Percentiles rank a stretch among this genome's conserved stretches.
Conservation (phyloP, 2,329 filamentous ascomycete species). For the Atkinsonella hypoxylon region DNA sequence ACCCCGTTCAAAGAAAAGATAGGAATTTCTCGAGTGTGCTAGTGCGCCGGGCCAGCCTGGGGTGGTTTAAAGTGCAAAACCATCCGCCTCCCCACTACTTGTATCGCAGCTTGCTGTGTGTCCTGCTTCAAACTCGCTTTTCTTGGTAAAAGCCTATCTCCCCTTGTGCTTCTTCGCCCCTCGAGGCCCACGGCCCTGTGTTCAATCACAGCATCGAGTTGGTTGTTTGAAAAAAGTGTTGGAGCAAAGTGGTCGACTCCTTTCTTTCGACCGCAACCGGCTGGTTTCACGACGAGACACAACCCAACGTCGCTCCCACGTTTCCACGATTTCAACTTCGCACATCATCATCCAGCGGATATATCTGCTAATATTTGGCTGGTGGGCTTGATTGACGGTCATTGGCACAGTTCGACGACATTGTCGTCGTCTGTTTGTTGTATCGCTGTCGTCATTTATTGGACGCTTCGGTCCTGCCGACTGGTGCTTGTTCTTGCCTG, state of each 20-base stretch:
- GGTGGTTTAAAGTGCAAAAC: slow-evolving; percentile 6
- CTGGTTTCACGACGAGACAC: slow-evolving; percentile 1
- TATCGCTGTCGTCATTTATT: background rate
- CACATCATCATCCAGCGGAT: background rate
- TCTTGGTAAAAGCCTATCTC: background rate
- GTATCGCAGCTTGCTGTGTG: background rate
- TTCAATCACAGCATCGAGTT: slow-evolving; percentile 3
- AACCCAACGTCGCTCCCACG: background rate
- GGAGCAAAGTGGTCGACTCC: background rate
- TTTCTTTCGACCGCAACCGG: background rate
- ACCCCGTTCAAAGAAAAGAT: background rate
- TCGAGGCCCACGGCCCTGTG: slow-evolving; percentile 5
- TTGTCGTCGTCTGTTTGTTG: background rate
- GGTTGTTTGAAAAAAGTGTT: background rate
- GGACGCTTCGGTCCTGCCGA: slow-evolving; percentile 5
- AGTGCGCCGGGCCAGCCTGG: background rate
- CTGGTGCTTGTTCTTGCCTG: slow-evolving; percentile 4
- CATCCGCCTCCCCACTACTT: slow-evolving; percentile 6
- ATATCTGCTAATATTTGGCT: background rate
- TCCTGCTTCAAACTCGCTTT: slow-evolving; percentile 1
- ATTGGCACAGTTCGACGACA: background rate
- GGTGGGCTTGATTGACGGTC: background rate
- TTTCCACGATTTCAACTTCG: background rate
- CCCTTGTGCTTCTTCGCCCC: background rate
- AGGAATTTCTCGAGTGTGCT: background rate